Conservation (phyloP, 768 basidiomycete species). For the Guyanaporus albipodus region DNA sequence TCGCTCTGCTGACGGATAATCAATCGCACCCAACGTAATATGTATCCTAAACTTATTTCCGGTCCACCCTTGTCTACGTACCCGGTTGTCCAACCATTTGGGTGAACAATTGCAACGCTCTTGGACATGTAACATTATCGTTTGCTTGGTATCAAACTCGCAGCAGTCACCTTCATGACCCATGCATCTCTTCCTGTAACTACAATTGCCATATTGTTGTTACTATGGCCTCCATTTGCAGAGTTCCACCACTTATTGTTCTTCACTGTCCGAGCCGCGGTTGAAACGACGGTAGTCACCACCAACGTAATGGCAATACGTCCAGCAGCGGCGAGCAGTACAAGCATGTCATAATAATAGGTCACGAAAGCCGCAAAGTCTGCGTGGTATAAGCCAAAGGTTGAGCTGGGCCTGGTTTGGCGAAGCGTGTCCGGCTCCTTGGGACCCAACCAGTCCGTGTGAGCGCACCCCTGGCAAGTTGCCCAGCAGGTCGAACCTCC, state of each 20-base stretch:
- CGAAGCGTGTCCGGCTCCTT: slow-evolving; percentile 15
- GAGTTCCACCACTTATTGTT: slow-evolving; percentile 4
- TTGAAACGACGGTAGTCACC: slow-evolving; percentile 9
- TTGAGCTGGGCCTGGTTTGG: slow-evolving; percentile 4
- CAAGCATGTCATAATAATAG: slow-evolving; percentile 1
- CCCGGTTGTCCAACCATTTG: slow-evolving; percentile 4
- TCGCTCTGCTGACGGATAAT: slow-evolving; percentile 29
- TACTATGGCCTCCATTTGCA: slow-evolving; percentile 5
- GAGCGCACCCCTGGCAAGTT: slow-evolving; percentile 52
- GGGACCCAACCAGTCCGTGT: slow-evolving; percentile 31
- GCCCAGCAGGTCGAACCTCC: slow-evolving; percentile 52
- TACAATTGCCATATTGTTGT: slow-evolving; percentile 14
- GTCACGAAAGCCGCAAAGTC: slow-evolving; percentile 20
- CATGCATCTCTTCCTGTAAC: slow-evolving; percentile 12
- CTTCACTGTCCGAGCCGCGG: background rate
- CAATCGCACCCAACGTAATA: slow-evolving; percentile 27
- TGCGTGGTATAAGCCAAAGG: slow-evolving; percentile 19
- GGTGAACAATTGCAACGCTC: slow-evolving; percentile 16
- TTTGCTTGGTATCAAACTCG: slow-evolving; percentile 18
- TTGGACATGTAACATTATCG: slow-evolving; percentile 27
- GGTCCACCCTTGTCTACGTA: slow-evolving; percentile 15
- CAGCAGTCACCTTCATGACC: slow-evolving; percentile 6
- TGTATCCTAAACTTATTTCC: slow-evolving; percentile 28
- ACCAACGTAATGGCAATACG: slow-evolving; percentile 13
- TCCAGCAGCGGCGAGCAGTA: background rate